A percentile compares a stretch with the other conserved stretches of the same genome.
phyloP scores from a whole-genome alignment of 2,329 filamentous ascomycete species.

The Lachnellula hyalina region DNA sequence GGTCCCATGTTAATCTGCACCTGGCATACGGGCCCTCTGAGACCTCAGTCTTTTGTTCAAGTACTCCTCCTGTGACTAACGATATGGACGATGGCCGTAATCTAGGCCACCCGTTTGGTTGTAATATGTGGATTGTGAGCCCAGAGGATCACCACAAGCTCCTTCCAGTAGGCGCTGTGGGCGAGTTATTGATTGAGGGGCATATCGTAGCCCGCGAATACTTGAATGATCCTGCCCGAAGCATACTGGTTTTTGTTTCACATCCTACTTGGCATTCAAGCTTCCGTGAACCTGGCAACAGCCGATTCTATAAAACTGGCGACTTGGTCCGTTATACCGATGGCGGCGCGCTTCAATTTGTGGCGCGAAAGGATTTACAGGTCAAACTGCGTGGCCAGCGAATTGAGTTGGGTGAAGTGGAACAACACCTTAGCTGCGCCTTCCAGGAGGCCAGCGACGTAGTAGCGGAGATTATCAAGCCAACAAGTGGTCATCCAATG shows the following conservation, averaged over 20 bases:
- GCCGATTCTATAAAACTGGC: constrained; percentile 47
- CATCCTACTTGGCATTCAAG: constrained; percentile 46
- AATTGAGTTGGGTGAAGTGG: constrained; percentile 41
- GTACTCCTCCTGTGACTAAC: too few relatives aligned
- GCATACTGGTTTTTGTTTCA: constrained; percentile 49
- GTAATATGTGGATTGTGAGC: constrained; percentile 33
- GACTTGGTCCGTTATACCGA: constrained; percentile 50
- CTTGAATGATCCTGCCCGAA: constrained; percentile 51
- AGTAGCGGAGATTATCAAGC: constrained; percentile 28
- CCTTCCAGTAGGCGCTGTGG: constrained; percentile 14
- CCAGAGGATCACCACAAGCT: constrained; percentile 10
- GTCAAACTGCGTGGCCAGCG: constrained; percentile 48
- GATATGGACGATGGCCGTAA: too few relatives aligned
- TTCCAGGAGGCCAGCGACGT: constrained; percentile 18
- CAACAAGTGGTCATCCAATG: constrained; percentile 27
- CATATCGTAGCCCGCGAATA: constrained; percentile 57
- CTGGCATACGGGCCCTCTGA: too few relatives aligned
- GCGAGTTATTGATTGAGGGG: constrained; percentile 31
- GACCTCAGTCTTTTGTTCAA: too few relatives aligned
- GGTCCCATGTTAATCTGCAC: too few relatives aligned
- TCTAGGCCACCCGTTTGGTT: too few relatives aligned
- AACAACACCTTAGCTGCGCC: constrained; percentile 31
- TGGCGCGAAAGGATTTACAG: constrained; percentile 61
- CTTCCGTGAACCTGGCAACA: constrained; percentile 23
- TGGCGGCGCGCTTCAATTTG: constrained; percentile 46